Percentiles rank a stretch among this genome's conserved stretches.
These are phyloP conservation scores for Fusarium nematophilum DNA, from an alignment of 2,329 filamentous ascomycete species.

Conservation along the genomic window DNA sequence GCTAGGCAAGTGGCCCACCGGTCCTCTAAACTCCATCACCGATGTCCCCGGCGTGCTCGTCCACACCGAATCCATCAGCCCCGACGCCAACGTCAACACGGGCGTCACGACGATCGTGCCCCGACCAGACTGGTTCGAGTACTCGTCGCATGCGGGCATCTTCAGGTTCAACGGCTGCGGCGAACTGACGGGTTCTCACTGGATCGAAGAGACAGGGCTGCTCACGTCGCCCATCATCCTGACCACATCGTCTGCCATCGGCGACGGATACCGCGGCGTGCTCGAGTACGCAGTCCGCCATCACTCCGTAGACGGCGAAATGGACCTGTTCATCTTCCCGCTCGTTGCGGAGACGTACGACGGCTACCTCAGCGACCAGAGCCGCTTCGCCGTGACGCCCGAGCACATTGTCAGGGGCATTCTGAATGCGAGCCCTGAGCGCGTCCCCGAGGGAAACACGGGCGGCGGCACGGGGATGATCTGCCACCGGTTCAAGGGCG, in stretches of 20 bases:
- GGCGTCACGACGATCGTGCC: conserved; percentile 63
- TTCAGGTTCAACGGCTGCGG: conserved; percentile 74
- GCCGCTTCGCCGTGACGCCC: conserved; percentile 64
- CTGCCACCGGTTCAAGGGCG: conserved; percentile 74
- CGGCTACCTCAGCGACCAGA: conserved; percentile 68
- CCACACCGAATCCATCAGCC: conserved; percentile 57
- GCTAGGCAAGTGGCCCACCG: conserved; percentile 57
- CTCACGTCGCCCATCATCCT: conserved; percentile 69
- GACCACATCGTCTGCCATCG: conserved; percentile 68
- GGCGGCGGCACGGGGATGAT: conserved; percentile 78
- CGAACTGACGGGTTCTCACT: conserved; percentile 70
- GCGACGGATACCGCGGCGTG: conserved; percentile 68
- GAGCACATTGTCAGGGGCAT: conserved; percentile 67
- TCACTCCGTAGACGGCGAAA: conserved; percentile 54
- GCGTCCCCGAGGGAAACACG: conserved; percentile 70
- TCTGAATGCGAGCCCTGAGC: conserved; percentile 58
- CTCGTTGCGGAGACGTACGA: conserved; percentile 74
- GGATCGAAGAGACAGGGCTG: conserved; percentile 71
- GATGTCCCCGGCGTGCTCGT: conserved; percentile 62
- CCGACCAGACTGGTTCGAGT: conserved; percentile 56
- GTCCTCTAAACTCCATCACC: conserved; percentile 62
- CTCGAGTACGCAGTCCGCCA: conserved; percentile 65
- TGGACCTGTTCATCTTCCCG: conserved; percentile 66
- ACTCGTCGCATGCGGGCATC: conserved; percentile 60
- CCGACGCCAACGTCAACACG: conserved; percentile 56